These are phyloP conservation scores for Phialophora macrospora DNA, from an alignment of 2,329 filamentous ascomycete genomes.

Conservation along the genomic window DNA sequence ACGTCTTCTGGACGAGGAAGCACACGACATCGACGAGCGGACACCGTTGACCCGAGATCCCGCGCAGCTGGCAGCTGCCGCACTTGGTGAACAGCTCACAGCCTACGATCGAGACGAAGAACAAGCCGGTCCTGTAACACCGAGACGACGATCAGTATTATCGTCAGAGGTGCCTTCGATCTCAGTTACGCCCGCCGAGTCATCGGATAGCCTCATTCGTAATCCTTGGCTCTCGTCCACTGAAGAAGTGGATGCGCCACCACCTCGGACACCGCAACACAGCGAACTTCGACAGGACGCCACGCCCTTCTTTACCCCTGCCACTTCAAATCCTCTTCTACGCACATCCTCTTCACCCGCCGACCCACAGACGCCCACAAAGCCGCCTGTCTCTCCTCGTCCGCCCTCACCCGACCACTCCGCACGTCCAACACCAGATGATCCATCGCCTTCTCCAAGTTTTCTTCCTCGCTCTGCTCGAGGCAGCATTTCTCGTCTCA, in stretches of 20 bases:
- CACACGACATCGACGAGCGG: constrained; percentile 39
- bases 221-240: constrained; percentile 34
- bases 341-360: constrained; percentile 34
- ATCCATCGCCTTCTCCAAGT: constrained; percentile 39
- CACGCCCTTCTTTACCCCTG: constrained; percentile 36
- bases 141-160: constrained; percentile 23
- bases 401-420: constrained; percentile 33
- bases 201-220: constrained; percentile 18
- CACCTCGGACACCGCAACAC: constrained; percentile 29
- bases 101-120: constrained; percentile 13
- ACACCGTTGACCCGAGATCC: constrained; percentile 31
- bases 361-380: constrained; percentile 33
- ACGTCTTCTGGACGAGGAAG: constrained; percentile 48
- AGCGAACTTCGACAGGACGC: constrained; percentile 15
- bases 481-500: constrained; percentile 54
- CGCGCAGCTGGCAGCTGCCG: not conserved
- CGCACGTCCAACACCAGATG: constrained; percentile 21
- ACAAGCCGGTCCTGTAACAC: constrained; percentile 16
- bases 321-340: constrained; percentile 27
- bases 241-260: constrained; percentile 27
- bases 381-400: constrained; percentile 25
- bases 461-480: constrained; percentile 46
- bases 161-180: constrained; percentile 37
- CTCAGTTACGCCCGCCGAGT: constrained; percentile 35
- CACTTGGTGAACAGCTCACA: constrained; percentile 5